phyloP scores from a whole-genome alignment of 2,329 filamentous ascomycete genomes.

The Penicillium sclerotigenum region DNA sequence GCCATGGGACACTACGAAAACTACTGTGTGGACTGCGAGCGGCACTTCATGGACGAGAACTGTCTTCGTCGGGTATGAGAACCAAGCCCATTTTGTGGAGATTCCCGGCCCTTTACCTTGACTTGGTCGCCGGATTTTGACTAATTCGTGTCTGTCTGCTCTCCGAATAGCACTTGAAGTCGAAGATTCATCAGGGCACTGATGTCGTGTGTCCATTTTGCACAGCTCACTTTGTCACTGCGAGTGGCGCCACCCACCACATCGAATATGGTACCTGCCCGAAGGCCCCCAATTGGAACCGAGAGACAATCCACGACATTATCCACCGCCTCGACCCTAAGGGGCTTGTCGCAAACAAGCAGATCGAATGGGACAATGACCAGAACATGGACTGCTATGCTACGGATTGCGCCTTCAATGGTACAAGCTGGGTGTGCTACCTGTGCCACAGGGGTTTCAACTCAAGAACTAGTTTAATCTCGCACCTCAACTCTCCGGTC shows the following conservation, averaged over 20 bases:
- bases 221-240: conserved; percentile 44
- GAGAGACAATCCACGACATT: conserved; percentile 48
- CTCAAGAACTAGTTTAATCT: conserved; percentile 40
- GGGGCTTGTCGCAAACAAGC: conserved; percentile 52
- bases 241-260: conserved; percentile 53
- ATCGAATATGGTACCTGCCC: conserved; percentile 55
- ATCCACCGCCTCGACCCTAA: conserved; percentile 48
- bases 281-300: conserved; percentile 45
- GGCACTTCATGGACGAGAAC: conserved; percentile 32
- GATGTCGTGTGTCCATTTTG: conserved; percentile 57
- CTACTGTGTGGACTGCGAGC: conserved; percentile 32
- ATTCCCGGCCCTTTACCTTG: background rate
- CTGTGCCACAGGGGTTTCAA: conserved; percentile 51
- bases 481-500: conserved; percentile 53
- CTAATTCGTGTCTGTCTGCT: background rate
- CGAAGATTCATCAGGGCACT: conserved; percentile 47
- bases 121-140: background rate
- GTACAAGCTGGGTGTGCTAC: conserved; percentile 50
- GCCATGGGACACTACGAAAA: conserved; percentile 18
- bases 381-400: conserved; percentile 35
- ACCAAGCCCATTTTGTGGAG: background rate
- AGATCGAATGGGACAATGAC: conserved; percentile 47
- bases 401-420: conserved; percentile 47
- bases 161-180: conserved; percentile 52
- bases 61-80: conserved; percentile 26